Percentiles rank a stretch among this genome's conserved stretches.
Evolutionary conservation across 306 rosid genomes (phyloP).

Genomic region (Cucumis melo): DNA sequence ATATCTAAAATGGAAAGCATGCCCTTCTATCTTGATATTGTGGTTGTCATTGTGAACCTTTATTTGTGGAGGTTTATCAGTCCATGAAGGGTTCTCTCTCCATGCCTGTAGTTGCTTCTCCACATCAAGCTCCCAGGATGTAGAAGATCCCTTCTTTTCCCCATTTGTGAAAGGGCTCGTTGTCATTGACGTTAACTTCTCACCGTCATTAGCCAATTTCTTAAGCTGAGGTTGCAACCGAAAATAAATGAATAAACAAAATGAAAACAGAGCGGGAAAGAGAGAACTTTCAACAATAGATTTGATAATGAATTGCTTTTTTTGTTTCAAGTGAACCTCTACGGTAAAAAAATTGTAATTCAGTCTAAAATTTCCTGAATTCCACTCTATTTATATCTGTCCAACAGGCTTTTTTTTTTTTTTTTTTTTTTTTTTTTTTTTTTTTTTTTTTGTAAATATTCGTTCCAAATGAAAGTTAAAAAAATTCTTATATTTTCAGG

Average conservation of each 20-base stretch:
- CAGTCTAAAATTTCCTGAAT: background rate
- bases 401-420: too few species aligned
- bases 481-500: too few species aligned
- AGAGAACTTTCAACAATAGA: background rate
- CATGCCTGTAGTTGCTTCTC: conserved; percentile 75
- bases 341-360: background rate
- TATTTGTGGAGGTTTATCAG: conserved; percentile 45
- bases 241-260: background rate
- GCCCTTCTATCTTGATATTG: background rate
- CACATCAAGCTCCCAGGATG: conserved; percentile 50
- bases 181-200: conserved; percentile 17
- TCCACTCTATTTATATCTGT: background rate
- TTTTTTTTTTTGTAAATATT: too few species aligned
- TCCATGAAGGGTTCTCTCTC: conserved; percentile 86
- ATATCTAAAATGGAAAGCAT: background rate
- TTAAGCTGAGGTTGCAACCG: conserved; percentile 48
- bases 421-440: too few species aligned
- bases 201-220: conserved; percentile 35
- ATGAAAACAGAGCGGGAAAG: background rate
- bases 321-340: background rate
- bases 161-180: conserved; percentile 21
- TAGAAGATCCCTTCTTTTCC: conserved; percentile 15
- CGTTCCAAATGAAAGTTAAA: background rate
- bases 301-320: background rate
- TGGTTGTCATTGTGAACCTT: conserved; percentile 37